These are phyloP conservation scores for Corchorus capsularis DNA, from an alignment of 345 rosid genomes.

Conservation along the genomic window DNA sequence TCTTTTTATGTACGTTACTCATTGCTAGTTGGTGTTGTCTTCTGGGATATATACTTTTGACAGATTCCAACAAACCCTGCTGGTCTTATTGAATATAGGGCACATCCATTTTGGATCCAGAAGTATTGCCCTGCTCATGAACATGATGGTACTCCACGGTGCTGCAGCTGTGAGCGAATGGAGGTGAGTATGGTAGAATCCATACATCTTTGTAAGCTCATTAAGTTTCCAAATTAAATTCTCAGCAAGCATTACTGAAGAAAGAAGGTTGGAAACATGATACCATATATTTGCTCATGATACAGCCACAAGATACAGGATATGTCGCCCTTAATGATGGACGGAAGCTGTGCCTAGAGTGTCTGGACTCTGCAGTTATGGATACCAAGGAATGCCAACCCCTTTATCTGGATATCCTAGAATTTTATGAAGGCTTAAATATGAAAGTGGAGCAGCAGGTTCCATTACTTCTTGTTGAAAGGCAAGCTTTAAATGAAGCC, in stretches of 20 bases:
- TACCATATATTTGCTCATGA: slow-evolving; percentile 13
- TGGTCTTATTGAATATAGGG: slow-evolving; percentile 98
- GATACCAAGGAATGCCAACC: slow-evolving; percentile 90
- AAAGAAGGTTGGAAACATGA: slow-evolving; percentile 17
- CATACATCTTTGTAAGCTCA: neutral
- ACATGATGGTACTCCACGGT: slow-evolving; percentile 83
- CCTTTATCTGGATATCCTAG: slow-evolving; percentile 71
- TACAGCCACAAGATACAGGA: slow-evolving; percentile 68
- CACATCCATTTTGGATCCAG: slow-evolving; percentile 97
- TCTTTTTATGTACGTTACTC: slow-evolving; percentile 17
- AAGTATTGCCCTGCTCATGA: slow-evolving; percentile 98
- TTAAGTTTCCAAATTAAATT: neutral
- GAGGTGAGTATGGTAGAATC: slow-evolving; percentile 64
- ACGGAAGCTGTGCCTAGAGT: slow-evolving; percentile 90
- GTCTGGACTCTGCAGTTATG: slow-evolving; percentile 96
- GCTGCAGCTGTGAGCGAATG: slow-evolving; percentile 99
- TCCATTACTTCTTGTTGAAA: slow-evolving; percentile 92
- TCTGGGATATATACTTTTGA: slow-evolving; percentile 36
- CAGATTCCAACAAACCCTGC: slow-evolving; percentile 92
- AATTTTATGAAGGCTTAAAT: slow-evolving; percentile 74
- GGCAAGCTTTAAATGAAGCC: slow-evolving; percentile 95
- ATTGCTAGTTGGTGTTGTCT: slow-evolving; percentile 28
- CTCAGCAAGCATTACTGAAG: neutral
- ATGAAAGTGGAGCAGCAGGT: slow-evolving; percentile 92
- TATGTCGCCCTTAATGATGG: slow-evolving; percentile 85